A percentile compares a stretch with the other conserved stretches of the same genome.
phyloP scores from a whole-genome alignment of 331 rosid genomes.

The Erythrophleum ivorense region DNA sequence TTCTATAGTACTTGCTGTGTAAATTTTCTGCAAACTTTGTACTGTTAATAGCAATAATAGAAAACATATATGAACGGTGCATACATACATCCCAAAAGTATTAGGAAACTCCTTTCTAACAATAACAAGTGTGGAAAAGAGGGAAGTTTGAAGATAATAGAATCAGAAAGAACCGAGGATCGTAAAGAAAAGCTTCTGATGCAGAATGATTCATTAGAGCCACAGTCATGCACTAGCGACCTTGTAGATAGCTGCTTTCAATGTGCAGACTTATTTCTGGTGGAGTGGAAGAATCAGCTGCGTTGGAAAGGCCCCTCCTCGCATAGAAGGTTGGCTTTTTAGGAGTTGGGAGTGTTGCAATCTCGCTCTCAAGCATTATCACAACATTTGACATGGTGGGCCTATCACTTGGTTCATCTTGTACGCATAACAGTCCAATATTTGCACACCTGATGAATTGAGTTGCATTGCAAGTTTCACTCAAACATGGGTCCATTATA shows the following conservation, averaged over 20 bases:
- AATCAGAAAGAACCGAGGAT: no score
- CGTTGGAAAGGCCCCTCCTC: neutral
- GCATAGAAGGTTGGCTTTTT: constrained; percentile 55
- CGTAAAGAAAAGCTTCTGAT: no score
- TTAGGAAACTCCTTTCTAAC: neutral
- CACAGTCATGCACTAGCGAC: neutral
- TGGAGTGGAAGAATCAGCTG: constrained; percentile 48
- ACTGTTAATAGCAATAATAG: no score
- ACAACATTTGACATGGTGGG: constrained; percentile 58
- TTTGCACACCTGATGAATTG: constrained; percentile 49
- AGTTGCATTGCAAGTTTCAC: constrained; percentile 41
- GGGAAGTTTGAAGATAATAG: no score
- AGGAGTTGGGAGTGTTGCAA: constrained; percentile 47
- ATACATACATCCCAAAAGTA: neutral
- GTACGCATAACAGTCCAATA: constrained; percentile 60
- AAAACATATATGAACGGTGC: no score
- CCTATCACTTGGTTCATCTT: constrained; percentile 62
- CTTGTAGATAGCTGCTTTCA: neutral
- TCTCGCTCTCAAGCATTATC: constrained; percentile 54
- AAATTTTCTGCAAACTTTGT: no score
- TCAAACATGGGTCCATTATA: constrained; percentile 43
- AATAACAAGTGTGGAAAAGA: no score
- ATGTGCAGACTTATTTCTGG: constrained; percentile 36
- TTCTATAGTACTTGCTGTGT: no score
- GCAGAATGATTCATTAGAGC: neutral